Base-by-base conservation (phyloP, 2,329 filamentous ascomycete species). In the Akanthomyces dipterigenus region DNA sequence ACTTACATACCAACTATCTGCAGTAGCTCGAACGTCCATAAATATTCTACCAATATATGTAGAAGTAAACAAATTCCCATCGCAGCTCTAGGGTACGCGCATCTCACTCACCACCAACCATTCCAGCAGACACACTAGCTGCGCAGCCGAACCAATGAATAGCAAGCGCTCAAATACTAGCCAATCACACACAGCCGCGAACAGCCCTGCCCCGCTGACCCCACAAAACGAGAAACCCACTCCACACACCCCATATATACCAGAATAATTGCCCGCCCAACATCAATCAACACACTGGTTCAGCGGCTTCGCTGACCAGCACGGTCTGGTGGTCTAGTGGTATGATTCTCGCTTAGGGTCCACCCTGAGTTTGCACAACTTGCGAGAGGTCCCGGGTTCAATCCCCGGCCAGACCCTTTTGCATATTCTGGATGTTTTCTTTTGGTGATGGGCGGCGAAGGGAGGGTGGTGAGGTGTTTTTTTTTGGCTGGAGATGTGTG, bases 281-380 rank as follows among this genome's bases (percentile, higher is more conserved):
- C 48, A 81, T 77, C 59, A 75, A 83, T 63, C 64, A 72, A 28
- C 75, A 83, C 8, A 80, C 80, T 1, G 75, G 77, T 0, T 70
- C 77, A 24, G 11, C 16, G 36, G 7, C 18, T 38, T 38, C n/a
- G 20, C 43, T 46, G 11, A 14, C 2, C 11, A 20, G 28, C 28
- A 36, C 54, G 77, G 75, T 77, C 76, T 76, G 76, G 73, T 84
- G 81, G 82, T 84, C 82, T 85, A 84, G 83, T 81, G 83, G 83
- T 86, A 86, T 86, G 82, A 86, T 87, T 86, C 83, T 84, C 82
- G 83, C 84, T 86, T 86, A 86, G 84, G 83, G 83, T 71, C 60
- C 65, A 75, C 72, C 73, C 73, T 71, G 66, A 72, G 72, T 71
- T 51, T 34, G 69, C 5, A 55, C 40, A 38, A 45, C 20, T 26